Evolutionary conservation across 805 yeast genomes (phyloP).

Genomic region (Metschnikowia shivogae): DNA sequence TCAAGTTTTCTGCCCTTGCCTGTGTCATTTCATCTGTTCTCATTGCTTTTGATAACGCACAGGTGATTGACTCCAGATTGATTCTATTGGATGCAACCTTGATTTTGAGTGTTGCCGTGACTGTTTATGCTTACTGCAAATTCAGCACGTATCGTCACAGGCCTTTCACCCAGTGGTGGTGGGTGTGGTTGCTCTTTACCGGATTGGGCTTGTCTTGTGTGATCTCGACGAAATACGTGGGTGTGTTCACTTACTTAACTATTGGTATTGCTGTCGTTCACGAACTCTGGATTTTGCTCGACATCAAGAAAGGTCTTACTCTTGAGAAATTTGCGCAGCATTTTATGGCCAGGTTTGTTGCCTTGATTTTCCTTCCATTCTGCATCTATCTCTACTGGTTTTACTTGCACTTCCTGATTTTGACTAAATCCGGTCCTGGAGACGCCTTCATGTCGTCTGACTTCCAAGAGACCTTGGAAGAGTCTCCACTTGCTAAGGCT

Average conservation of each 20-base stretch:
- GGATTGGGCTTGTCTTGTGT: constrained; percentile 88
- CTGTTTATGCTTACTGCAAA: constrained; percentile 73
- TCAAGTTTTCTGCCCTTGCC: constrained; percentile 74
- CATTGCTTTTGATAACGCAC: constrained; percentile 86
- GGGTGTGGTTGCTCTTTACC: constrained; percentile 79
- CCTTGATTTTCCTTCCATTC: constrained; percentile 77
- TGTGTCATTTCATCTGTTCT: constrained; percentile 72
- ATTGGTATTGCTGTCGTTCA: constrained; percentile 81
- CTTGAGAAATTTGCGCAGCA: constrained; percentile 59
- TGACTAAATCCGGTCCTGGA: constrained; percentile 90
- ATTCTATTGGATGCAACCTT: constrained; percentile 90
- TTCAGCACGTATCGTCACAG: constrained; percentile 62
- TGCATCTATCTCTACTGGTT: constrained; percentile 84
- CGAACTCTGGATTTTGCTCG: constrained; percentile 87
- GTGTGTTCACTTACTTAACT: constrained; percentile 84
- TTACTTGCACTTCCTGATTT: constrained; percentile 79
- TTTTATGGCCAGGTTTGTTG: constrained; percentile 65
- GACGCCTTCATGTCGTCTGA: constrained; percentile 92
- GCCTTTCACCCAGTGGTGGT: constrained; percentile 76
- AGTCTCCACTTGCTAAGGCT: constrained; percentile 68
- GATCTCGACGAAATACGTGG: constrained; percentile 93
- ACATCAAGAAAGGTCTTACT: constrained; percentile 61
- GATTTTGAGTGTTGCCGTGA: constrained; percentile 74
- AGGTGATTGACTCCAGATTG: constrained; percentile 83
- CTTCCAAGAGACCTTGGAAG: constrained; percentile 89